Conservation (phyloP, 306 rosid genomes). For the Castanea crenata region DNA sequence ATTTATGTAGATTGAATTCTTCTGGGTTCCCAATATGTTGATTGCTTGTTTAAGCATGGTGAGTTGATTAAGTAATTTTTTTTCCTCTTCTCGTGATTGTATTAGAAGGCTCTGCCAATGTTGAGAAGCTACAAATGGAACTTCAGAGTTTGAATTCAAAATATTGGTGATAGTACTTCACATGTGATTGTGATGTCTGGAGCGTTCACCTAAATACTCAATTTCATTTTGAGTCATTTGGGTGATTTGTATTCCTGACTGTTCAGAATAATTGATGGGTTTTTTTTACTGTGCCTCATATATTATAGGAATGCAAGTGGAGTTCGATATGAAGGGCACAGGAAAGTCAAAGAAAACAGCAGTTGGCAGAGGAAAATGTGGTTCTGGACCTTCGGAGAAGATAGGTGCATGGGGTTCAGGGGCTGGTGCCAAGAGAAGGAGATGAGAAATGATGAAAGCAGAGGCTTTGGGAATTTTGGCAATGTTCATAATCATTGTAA, state of each 20-base stretch:
- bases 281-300: not conserved
- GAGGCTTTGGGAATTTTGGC: not conserved
- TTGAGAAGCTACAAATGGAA: constrained; percentile 80
- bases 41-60: not conserved
- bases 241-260: not conserved
- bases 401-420: constrained; percentile 56
- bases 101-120: constrained; percentile 46
- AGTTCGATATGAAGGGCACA: constrained; percentile 71
- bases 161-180: constrained; percentile 44
- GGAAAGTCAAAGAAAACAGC: constrained; percentile 60
- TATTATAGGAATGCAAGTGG: constrained; percentile 62
- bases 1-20: not conserved
- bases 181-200: not conserved
- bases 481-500: not conserved
- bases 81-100: constrained; percentile 14
- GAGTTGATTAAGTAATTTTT: not conserved
- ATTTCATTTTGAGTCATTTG: constrained; percentile 5
- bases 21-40: not conserved
- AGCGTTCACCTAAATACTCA: not conserved
- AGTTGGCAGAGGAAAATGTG: constrained; percentile 66
- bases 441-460: constrained; percentile 40
- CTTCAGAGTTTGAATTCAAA: constrained; percentile 74
- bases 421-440: constrained; percentile 70
- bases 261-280: constrained; percentile 2
- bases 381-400: constrained; percentile 51